Evolutionary conservation across 306 rosid genomes (phyloP), one percentile per base, ranked within the genome.

Genomic region (Fragaria iinumae): DNA sequence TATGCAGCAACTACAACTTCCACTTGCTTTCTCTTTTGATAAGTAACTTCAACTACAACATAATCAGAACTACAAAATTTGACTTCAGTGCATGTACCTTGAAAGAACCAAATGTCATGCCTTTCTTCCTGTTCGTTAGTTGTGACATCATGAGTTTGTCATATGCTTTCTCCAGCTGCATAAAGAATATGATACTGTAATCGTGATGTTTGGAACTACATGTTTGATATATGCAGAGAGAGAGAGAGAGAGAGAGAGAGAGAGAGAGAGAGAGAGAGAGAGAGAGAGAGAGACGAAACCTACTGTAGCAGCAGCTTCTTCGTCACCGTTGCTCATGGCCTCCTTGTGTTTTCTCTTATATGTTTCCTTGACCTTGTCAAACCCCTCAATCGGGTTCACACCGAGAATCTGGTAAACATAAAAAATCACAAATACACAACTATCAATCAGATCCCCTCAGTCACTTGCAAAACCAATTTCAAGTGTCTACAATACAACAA

Each of bases 131-230:
- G 85, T 88, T 90, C 39, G 83, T 80, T 79, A 95, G 83, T 75
- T 95, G 99, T 73, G 97, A 84, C 99, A 95, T 95, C 99, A 95
- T 95, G 81, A 95, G 78, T 80, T 86, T 88, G 89, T 95, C 99
- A 77, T 95, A 95, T 60, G 97, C 97, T 82, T 82, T 92, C 71
- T 92, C 99, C 79, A 95, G 87, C 99, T 95, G 89, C 67, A 69
- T 20, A 72, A 65, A 20, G 32, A 71, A 21, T 8, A 59, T 7
- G 5, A 2, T n/a, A 29, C 8, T 47, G 43, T 68, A 49, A 11
- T 43, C 21, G 43, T 68, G 57, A 11, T 52, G 57, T 10, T 38
- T n/a, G n/a, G 21, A 27, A 64, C 64, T 67, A 65, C 47, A 69
- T 49, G 25, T 8, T 43, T 50, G 44, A 11, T 59, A n/a, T 53